A percentile compares a stretch with the other conserved stretches of the same genome.
Conservation (phyloP, 2,329 filamentous ascomycete species). For the Myriosclerotinia duriaeana region DNA sequence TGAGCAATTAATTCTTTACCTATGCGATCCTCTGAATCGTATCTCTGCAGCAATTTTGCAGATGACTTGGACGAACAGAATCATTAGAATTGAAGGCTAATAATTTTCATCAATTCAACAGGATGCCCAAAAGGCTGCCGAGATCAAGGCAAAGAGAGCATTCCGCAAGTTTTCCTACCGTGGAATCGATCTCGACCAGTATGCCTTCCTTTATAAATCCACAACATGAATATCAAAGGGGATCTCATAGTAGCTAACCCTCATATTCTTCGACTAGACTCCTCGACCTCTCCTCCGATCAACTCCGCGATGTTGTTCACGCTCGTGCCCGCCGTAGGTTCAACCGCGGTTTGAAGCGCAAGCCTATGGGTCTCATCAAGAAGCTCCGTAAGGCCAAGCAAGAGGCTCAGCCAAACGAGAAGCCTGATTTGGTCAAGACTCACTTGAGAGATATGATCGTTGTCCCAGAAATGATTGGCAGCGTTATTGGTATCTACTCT, state of each 20-base stretch:
- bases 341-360: conserved; percentile 99
- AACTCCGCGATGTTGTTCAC: conserved; percentile 99
- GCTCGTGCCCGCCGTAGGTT: conserved; percentile 97
- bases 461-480: conserved; percentile 99
- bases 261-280: conserved; percentile 61
- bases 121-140: conserved; percentile 97
- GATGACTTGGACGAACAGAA: background rate
- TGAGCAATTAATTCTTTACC: conserved; percentile 46
- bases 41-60: background rate
- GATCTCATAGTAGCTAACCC: conserved; percentile 40
- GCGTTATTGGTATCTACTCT: conserved; percentile 98
- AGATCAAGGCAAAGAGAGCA: conserved; percentile 99
- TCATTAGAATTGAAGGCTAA: conserved; percentile 39
- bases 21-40: background rate
- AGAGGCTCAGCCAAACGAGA: conserved; percentile 99
- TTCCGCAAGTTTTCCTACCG: conserved; percentile 99
- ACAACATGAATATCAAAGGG: conserved; percentile 39
- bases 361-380: conserved; percentile 99
- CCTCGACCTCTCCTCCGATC: conserved; percentile 96
- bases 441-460: conserved; percentile 99
- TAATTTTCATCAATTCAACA: conserved; percentile 45
- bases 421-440: conserved; percentile 98
- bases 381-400: conserved; percentile 99
- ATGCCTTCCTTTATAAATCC: conserved; percentile 49
- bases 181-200: conserved; percentile 99